These are phyloP conservation scores for Chytriomyces hyalinus DNA, from an alignment of 192 early-diverging fungal genomes.

Conservation along the genomic window DNA sequence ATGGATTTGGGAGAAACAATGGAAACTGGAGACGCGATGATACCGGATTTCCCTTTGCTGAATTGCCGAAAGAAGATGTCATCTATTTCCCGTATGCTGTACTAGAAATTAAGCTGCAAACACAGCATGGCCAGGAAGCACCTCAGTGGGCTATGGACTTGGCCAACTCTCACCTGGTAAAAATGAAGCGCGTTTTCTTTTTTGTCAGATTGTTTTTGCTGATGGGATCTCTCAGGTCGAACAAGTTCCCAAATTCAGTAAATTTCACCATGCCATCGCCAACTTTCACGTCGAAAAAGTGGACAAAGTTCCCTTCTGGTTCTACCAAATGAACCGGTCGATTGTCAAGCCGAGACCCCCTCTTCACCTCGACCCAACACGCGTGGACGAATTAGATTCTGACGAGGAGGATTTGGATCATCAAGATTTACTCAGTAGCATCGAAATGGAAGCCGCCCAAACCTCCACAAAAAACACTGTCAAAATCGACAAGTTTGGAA, in stretches of 20 bases:
- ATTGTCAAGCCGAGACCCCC: constrained; percentile 75
- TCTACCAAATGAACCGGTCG: constrained; percentile 89
- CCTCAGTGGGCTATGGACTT: constrained; percentile 90
- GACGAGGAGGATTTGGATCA: constrained; percentile 28
- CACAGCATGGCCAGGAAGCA: constrained; percentile 87
- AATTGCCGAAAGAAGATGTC: constrained; percentile 75
- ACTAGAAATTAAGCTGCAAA: constrained; percentile 94
- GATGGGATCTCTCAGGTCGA: constrained; percentile 57
- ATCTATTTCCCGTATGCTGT: constrained; percentile 91
- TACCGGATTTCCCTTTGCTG: constrained; percentile 72
- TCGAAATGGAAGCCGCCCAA: background rate
- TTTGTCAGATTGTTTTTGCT: background rate
- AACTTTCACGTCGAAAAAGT: constrained; percentile 72
- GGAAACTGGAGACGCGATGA: constrained; percentile 86
- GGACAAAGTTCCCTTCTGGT: constrained; percentile 87
- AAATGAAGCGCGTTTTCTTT: constrained; percentile 19
- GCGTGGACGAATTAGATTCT: constrained; percentile 30
- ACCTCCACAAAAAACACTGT: constrained; percentile 22
- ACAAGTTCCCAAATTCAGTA: constrained; percentile 93
- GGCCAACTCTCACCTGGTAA: constrained; percentile 81
- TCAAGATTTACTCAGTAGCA: background rate
- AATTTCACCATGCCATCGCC: constrained; percentile 91
- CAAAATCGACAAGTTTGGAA: constrained; percentile 53
- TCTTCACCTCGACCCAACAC: constrained; percentile 14
- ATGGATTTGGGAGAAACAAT: constrained; percentile 66